Percentiles rank a stretch among this genome's conserved stretches.
Evolutionary conservation across 192 early-diverging fungal species (phyloP).

Genomic region (Nowakowskiella sp.): DNA sequence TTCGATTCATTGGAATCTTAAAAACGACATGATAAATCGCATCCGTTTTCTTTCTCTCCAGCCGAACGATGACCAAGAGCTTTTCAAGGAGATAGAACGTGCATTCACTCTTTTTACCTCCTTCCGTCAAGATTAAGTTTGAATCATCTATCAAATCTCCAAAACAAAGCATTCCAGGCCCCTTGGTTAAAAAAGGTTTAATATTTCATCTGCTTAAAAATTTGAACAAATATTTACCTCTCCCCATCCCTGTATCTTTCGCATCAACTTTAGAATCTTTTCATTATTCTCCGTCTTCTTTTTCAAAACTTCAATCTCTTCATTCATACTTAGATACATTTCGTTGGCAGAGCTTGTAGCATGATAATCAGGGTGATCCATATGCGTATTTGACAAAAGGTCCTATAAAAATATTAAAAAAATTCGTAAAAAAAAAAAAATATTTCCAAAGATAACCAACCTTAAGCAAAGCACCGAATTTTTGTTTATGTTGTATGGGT

Average conservation of each 20-base stretch:
- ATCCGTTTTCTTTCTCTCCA: conserved; percentile 6
- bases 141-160: conserved; percentile 22
- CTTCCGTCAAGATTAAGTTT: conserved; percentile 21
- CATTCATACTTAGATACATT: conserved; percentile 1
- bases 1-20: conserved; percentile 5
- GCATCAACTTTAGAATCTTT: conserved; percentile 11
- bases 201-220: background rate
- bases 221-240: background rate
- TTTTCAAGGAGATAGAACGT: conserved; percentile 23
- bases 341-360: conserved; percentile 3
- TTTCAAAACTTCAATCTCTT: conserved; percentile 14
- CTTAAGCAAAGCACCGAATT: conserved; percentile 1
- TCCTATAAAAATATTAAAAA: background rate
- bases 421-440: background rate
- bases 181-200: background rate
- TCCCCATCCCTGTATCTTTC: conserved; percentile 23
- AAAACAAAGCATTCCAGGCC: conserved; percentile 17
- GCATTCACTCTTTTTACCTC: conserved; percentile 8
- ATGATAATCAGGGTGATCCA: conserved; percentile 13
- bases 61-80: conserved; percentile 19
- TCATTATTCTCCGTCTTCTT: conserved; percentile 16
- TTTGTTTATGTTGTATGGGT: conserved; percentile 25
- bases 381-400: background rate
- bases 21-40: conserved; percentile 15
- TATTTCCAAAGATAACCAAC: background rate